phyloP scores from a whole-genome alignment of 176 grass and related monocot genomes.

The Ampelocalamus luodianensis region DNA sequence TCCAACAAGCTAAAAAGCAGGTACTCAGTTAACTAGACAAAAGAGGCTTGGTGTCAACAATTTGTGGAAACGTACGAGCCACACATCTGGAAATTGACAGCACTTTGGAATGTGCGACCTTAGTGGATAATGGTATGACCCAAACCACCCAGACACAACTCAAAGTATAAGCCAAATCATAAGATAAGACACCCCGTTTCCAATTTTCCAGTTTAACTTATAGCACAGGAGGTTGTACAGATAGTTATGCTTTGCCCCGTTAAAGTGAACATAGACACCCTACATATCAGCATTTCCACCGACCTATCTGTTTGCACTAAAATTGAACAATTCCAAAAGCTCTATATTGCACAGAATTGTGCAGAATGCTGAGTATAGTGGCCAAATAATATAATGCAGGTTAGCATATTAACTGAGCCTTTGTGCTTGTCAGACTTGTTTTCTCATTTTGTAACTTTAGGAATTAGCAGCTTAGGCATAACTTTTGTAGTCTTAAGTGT shows the following conservation, averaged over 20 bases:
- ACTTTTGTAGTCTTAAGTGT: constrained; percentile 8
- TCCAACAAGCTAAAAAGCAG: neutral
- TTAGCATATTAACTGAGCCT: neutral
- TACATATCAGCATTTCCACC: constrained; percentile 7
- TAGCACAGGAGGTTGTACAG: neutral
- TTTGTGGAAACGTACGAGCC: neutral
- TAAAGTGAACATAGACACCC: constrained; percentile 25
- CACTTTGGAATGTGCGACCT: neutral
- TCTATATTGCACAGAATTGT: constrained; percentile 5
- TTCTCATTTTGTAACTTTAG: neutral
- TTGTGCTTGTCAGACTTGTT: neutral
- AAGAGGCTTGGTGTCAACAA: neutral
- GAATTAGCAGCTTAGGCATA: neutral
- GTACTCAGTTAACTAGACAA: neutral
- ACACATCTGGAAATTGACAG: neutral
- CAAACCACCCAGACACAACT: neutral
- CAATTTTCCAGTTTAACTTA: neutral
- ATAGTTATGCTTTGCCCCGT: neutral
- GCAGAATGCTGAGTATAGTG: neutral
- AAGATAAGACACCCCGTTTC: neutral
- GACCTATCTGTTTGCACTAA: neutral
- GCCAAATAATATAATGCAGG: neutral
- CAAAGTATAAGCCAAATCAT: constrained; percentile 2
- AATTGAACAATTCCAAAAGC: neutral
- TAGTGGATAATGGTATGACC: neutral